Conservation (phyloP, 768 basidiomycete species). For the Naganishia antarctica region DNA sequence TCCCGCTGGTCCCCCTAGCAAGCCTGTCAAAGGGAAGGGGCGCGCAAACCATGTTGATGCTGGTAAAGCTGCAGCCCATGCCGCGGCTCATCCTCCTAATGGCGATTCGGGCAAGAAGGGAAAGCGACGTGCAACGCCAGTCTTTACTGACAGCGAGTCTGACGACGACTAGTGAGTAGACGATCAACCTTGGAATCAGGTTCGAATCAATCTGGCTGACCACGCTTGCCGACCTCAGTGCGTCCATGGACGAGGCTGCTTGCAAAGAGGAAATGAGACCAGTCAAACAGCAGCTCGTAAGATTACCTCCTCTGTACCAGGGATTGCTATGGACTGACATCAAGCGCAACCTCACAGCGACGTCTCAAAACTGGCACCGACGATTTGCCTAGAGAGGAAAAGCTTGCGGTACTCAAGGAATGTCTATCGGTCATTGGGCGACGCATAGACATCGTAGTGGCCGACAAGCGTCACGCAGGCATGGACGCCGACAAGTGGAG, state of each 20-base stretch:
- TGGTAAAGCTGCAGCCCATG: constrained; percentile 47
- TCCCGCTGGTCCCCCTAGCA: constrained; percentile 3
- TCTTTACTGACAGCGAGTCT: constrained; percentile 87
- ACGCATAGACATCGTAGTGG: constrained; percentile 79
- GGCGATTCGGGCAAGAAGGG: constrained; percentile 61
- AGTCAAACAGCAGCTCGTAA: constrained; percentile 88
- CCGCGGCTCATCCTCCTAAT: constrained; percentile 64
- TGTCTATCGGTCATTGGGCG: constrained; percentile 88
- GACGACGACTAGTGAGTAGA: constrained; percentile 77
- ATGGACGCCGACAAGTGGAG: constrained; percentile 83
- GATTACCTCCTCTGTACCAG: constrained; percentile 45
- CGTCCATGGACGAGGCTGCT: constrained; percentile 87
- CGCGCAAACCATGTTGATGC: constrained; percentile 6
- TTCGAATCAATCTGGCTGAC: background rate
- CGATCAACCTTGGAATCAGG: background rate
- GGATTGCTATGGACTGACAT: no score
- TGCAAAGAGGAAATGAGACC: constrained; percentile 94
- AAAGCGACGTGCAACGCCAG: constrained; percentile 91
- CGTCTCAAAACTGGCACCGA: constrained; percentile 89
- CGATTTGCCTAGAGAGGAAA: constrained; percentile 89
- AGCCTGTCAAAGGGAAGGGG: constrained; percentile 5
- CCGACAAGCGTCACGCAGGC: constrained; percentile 67
- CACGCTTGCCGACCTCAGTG: constrained; percentile 53
- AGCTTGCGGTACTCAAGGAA: constrained; percentile 91
- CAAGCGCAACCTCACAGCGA: no score